A percentile compares a stretch with the other conserved stretches of the same genome.
Evolutionary conservation across 306 rosid genomes (phyloP).

Genomic region (Trifolium repens): DNA sequence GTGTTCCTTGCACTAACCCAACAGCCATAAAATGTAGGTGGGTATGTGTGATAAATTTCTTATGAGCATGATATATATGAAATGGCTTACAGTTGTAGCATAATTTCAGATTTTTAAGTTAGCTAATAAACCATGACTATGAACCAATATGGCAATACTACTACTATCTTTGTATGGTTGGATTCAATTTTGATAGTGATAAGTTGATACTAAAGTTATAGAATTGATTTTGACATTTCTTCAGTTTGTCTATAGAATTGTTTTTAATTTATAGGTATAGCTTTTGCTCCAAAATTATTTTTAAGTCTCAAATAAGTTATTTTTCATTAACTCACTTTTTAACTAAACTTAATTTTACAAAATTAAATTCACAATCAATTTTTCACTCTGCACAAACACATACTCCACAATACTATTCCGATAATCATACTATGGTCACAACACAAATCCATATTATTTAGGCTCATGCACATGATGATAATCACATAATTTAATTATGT

Average conservation of each 20-base stretch:
- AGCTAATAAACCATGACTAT: constrained; percentile 19
- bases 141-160: background rate
- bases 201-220: background rate
- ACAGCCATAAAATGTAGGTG: constrained; percentile 23
- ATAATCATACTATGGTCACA: too few species aligned
- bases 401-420: background rate
- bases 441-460: too few species aligned
- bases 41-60: background rate
- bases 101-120: constrained; percentile 10
- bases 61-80: background rate
- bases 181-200: background rate
- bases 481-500: too few species aligned
- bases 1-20: constrained; percentile 27
- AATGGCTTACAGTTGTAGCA: constrained; percentile 3
- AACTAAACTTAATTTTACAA: too few species aligned
- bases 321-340: too few species aligned
- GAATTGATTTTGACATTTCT: background rate
- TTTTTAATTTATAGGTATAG: background rate
- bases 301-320: too few species aligned
- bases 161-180: background rate
- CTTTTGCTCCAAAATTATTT: background rate
- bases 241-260: background rate
- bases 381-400: background rate
- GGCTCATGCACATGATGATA: too few species aligned
- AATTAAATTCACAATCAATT: background rate